Evolutionary conservation across 768 basidiomycete species (phyloP).

Genomic region (Clitopilus passeckerianus): DNA sequence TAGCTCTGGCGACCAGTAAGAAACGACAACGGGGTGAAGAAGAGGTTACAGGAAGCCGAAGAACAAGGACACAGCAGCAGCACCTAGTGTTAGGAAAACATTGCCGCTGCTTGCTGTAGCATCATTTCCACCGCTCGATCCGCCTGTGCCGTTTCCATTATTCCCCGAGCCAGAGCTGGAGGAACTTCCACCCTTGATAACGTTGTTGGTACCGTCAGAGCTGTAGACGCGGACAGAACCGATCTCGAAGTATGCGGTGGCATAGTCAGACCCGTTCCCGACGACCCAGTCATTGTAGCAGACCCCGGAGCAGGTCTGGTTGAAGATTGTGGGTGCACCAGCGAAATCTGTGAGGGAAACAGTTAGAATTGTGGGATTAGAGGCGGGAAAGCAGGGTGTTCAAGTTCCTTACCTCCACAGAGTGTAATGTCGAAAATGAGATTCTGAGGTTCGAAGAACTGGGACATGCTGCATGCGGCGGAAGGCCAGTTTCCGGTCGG

Average conservation of each 20-base stretch:
- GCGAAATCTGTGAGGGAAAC: slow-evolving; percentile 34
- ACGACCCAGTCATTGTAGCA: slow-evolving; percentile 73
- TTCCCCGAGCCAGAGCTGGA: neutral
- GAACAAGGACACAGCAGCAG: neutral
- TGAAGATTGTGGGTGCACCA: slow-evolving; percentile 45
- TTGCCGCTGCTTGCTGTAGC: neutral
- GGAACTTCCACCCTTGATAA: slow-evolving; percentile 6
- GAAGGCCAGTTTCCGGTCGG: slow-evolving; percentile 68
- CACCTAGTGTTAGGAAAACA: neutral
- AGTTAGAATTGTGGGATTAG: slow-evolving; percentile 7
- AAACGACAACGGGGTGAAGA: too few species aligned
- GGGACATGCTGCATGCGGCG: slow-evolving; percentile 44
- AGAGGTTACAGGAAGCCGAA: neutral
- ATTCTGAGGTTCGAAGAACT: slow-evolving; percentile 57
- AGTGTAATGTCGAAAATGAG: slow-evolving; percentile 74
- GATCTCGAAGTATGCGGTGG: slow-evolving; percentile 71
- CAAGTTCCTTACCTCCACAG: slow-evolving; percentile 43
- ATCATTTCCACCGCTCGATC: neutral
- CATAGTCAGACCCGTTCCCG: slow-evolving; percentile 55
- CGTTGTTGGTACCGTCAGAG: slow-evolving; percentile 21
- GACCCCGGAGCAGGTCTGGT: slow-evolving; percentile 55
- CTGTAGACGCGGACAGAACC: slow-evolving; percentile 50
- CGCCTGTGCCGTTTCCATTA: slow-evolving; percentile 2
- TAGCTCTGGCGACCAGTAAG: too few species aligned
- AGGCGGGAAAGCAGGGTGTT: neutral